These are phyloP conservation scores for Eleusine indica DNA, from an alignment of 176 grass and related monocot species.

Conservation along the genomic window DNA sequence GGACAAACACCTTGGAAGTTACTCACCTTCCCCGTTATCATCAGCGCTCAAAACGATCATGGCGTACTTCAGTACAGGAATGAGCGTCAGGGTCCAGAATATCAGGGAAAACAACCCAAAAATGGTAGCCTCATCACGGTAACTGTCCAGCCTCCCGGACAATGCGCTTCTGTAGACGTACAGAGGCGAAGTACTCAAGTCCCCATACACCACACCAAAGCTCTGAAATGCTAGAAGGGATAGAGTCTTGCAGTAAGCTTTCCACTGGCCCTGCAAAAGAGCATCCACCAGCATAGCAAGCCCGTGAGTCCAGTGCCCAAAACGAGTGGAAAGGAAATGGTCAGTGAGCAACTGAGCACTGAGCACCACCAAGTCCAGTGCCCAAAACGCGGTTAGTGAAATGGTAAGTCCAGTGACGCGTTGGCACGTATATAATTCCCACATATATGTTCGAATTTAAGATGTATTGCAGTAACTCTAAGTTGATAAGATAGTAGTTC, in stretches of 20 bases:
- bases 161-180: slow-evolving; percentile 63
- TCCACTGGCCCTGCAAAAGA: slow-evolving; percentile 51
- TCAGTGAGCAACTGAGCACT: neutral
- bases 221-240: slow-evolving; percentile 70
- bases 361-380: neutral
- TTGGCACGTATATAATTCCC: neutral
- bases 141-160: slow-evolving; percentile 38
- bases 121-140: slow-evolving; percentile 52
- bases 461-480: neutral
- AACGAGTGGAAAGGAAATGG: neutral
- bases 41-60: slow-evolving; percentile 63
- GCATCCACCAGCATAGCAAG: neutral
- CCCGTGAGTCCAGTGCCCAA: neutral
- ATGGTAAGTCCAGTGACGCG: neutral
- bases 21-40: slow-evolving; percentile 70
- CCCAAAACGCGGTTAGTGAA: neutral
- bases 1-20: neutral
- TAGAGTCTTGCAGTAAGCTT: slow-evolving; percentile 41
- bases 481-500: neutral
- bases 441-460: no score
- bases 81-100: slow-evolving; percentile 68
- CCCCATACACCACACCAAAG: slow-evolving; percentile 77
- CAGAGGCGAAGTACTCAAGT: slow-evolving; percentile 62
- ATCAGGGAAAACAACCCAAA: slow-evolving; percentile 70
- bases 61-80: slow-evolving; percentile 67